Evolutionary conservation across 345 rosid genomes (phyloP), one percentile per base, ranked within the genome.

Genomic region (Gossypium turneri): DNA sequence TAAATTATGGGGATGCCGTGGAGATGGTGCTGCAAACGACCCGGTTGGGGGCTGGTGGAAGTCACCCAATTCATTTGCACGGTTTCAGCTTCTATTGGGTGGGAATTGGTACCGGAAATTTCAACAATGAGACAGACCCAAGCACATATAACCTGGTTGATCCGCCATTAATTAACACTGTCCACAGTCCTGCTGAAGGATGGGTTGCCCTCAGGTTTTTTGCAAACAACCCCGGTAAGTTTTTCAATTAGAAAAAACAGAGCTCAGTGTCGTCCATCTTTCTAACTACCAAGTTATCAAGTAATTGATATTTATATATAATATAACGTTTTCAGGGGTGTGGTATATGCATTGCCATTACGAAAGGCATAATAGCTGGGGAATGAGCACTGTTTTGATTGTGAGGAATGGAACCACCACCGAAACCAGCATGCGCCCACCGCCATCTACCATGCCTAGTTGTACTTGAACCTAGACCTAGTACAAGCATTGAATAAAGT

Each of bases 31-130:
- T 77, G 17, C 82, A 80, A 78, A 70, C 76, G 7, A 78, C 81
- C 13, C 27, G 59, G 55, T 13, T 70, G 22, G 58, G 25, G n/a
- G 20, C 51, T 5, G 72, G 76, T 1, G 81, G 66, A 55, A 70
- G 75, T 52, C 84, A 84, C 43, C 86, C 82, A n/a, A 73, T 84
- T 63, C 86, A 84, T 59, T 45, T 81, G 22, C 84, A 84, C n/a
- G 86, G 84, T 7, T 69, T n/a, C 17, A 81, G 82, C 58, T 81
- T 81, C 63, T 84, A 78, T 45, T 45, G 79, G 10, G 79, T 84
- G 0, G 81, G 84, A 19, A 4, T 2, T 2, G 84, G 86, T 7
- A 7, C 0, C 0, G 80, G 86, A 11, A 81, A 76, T 61, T 84
- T 63, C 20, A 65, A 84, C 72, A 76, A 73, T 9, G 67, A 17